These are phyloP conservation scores for Austroboletus festivus DNA, from an alignment of 768 basidiomycete genomes.

Conservation along the genomic window DNA sequence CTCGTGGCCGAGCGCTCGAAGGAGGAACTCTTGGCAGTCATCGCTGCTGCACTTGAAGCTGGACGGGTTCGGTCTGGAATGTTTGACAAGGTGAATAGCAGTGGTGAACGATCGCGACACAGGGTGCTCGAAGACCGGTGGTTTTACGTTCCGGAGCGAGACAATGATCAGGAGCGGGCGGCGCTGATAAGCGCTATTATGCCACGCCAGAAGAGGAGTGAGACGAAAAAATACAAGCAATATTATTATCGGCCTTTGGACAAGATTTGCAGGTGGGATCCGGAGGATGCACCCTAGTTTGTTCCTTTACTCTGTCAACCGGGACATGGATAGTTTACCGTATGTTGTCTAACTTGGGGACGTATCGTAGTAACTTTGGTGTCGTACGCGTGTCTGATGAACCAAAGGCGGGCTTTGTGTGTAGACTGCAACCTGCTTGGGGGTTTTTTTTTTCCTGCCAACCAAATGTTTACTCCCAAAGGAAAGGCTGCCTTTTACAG, in stretches of 20 bases:
- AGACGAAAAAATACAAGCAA: slow-evolving; percentile 82
- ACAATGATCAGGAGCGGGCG: slow-evolving; percentile 70
- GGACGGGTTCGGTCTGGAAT: slow-evolving; percentile 50
- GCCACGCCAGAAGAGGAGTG: slow-evolving; percentile 71
- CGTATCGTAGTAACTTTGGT: slow-evolving; percentile 20
- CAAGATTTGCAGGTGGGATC: slow-evolving; percentile 72
- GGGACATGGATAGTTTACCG: background rate
- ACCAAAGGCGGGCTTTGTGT: too few relatives aligned
- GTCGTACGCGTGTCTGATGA: slow-evolving; percentile 7
- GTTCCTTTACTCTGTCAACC: slow-evolving; percentile 4
- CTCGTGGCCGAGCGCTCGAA: slow-evolving; percentile 36
- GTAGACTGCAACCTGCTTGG: too few relatives aligned
- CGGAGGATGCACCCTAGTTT: slow-evolving; percentile 52
- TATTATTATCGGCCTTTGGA: slow-evolving; percentile 78
- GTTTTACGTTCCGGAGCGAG: slow-evolving; percentile 75
- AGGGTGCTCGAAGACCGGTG: slow-evolving; percentile 52
- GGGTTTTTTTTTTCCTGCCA: slow-evolving; percentile 6
- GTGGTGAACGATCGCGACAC: slow-evolving; percentile 49
- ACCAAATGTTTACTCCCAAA: too few relatives aligned
- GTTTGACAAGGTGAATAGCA: slow-evolving; percentile 71
- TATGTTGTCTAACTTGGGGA: slow-evolving; percentile 3
- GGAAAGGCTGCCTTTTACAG: slow-evolving; percentile 16
- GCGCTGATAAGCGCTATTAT: slow-evolving; percentile 64
- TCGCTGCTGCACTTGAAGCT: slow-evolving; percentile 48
- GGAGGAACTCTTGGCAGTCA: slow-evolving; percentile 47